These are phyloP conservation scores for Selaginella moellendorffii DNA, from an alignment of 75 land plant genomes.

Conservation along the genomic window DNA sequence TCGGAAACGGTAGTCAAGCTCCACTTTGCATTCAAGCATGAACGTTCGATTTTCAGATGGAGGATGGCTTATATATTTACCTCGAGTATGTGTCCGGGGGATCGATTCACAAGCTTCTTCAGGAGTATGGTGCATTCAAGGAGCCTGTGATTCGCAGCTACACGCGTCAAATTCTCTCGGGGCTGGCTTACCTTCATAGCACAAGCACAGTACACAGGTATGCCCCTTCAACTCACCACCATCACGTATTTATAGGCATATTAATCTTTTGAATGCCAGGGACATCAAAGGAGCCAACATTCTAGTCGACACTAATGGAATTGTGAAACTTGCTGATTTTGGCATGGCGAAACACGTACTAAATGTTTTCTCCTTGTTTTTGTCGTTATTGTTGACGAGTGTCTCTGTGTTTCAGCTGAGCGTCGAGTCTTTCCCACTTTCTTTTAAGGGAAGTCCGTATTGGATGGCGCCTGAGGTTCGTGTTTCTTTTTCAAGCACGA, in stretches of 20 bases:
- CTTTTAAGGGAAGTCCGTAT: constrained; percentile 91
- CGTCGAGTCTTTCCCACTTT: constrained; percentile 20
- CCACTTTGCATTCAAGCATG: neutral
- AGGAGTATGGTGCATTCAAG: constrained; percentile 74
- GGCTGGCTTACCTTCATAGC: constrained; percentile 76
- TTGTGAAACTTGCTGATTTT: constrained; percentile 88
- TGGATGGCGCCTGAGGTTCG: constrained; percentile 99
- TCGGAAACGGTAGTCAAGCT: constrained; percentile 81
- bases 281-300: constrained; percentile 98
- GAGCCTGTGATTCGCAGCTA: constrained; percentile 79
- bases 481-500: no score
- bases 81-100: constrained; percentile 92
- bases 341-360: constrained; percentile 98
- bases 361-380: neutral
- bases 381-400: neutral
- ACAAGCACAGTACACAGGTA: constrained; percentile 88
- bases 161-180: constrained; percentile 69
- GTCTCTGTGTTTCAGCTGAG: constrained; percentile 1
- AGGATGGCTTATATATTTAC: constrained; percentile 66
- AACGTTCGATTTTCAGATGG: neutral
- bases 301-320: constrained; percentile 80
- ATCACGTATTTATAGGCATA: neutral
- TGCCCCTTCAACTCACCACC: neutral
- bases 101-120: constrained; percentile 76
- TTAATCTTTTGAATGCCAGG: constrained; percentile 45